Base-by-base conservation (phyloP, 192 early-diverging fungal genomes). In the Backusella parvicylindrica region DNA sequence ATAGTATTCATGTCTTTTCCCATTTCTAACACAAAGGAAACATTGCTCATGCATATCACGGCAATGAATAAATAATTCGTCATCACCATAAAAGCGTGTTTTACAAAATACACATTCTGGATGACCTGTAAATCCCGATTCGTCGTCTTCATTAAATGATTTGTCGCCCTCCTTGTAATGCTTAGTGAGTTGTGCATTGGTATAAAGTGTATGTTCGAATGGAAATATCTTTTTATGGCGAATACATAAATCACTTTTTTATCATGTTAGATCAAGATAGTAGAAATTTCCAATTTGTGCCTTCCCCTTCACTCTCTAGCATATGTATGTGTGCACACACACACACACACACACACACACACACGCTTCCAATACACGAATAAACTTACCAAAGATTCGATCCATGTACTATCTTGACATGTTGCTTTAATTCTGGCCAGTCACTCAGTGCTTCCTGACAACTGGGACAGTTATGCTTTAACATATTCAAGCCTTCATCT, bases 41-140 rank as follows among this genome's bases (percentile, higher is more conserved):
- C 97, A 99, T 82, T 98, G 91, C 78, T 99, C 97, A 81, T 99
- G 97, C 73, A 88, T 91, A 60, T 95, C 88, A 15, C 92, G 86
- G 75, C 97, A 99, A 83, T 99, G 97, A 28, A 94, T 92, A 82
- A 89, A 98, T n/a, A 99, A 85, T 78, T 98, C 95, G 76, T 99
- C 97, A 56, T 94, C 88, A 26, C 93, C 93, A 79, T 96, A 98
- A 69, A 95, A 99, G 35, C 86, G 75, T 31, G 71, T 86, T 31
- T 84, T 80, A 79, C 97, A 99, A 81, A 99, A 99, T 11, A 88
- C 91, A 80, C 97, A 99, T 60, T 89, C 81, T 2, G 97, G 97
- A 76, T 99, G 97, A 6, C 97, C 94, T 15, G 78, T 89, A 75
- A 94, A 93, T 9, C 92, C 92, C 1, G 88, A 82, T 12, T 85